These are phyloP conservation scores for Ophiostoma fasciatum DNA, from an alignment of 2,329 filamentous ascomycete species.

Conservation along the genomic window DNA sequence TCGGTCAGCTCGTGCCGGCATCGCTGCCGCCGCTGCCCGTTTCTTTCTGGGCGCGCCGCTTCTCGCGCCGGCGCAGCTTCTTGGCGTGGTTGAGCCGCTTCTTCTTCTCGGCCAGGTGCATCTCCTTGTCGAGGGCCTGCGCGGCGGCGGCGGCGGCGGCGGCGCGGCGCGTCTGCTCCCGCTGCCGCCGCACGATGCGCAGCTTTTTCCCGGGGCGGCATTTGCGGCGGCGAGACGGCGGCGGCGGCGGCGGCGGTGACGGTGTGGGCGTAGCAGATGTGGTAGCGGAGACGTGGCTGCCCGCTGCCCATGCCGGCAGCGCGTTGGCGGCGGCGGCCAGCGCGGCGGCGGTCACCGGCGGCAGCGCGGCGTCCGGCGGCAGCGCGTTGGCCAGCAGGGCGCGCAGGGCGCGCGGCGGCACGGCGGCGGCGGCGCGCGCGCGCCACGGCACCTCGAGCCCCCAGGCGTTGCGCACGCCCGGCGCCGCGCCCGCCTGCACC, in stretches of 20 bases:
- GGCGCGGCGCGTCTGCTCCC: constrained; percentile 26
- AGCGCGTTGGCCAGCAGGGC: constrained; percentile 9
- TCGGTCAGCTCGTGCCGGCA: too few species aligned
- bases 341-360: background rate
- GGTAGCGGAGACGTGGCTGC: too few species aligned
- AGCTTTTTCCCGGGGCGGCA: constrained; percentile 42
- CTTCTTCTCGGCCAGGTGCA: constrained; percentile 44
- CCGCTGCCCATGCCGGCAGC: constrained; percentile 8
- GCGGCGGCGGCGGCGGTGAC: background rate
- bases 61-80: constrained; percentile 43
- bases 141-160: constrained; percentile 24
- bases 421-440: constrained; percentile 27
- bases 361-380: background rate
- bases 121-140: constrained; percentile 34
- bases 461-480: constrained; percentile 32
- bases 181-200: constrained; percentile 35
- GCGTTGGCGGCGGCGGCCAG: constrained; percentile 4
- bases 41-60: constrained; percentile 26
- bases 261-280: constrained; percentile 2
- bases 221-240: constrained; percentile 13
- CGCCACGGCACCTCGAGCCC: constrained; percentile 47
- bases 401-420: constrained; percentile 13
- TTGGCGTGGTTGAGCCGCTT: constrained; percentile 44
- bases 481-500: constrained; percentile 22
- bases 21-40: background rate